Evolutionary conservation across 2,329 filamentous ascomycete species (phyloP).

Genomic region (Fusarium torulosum): DNA sequence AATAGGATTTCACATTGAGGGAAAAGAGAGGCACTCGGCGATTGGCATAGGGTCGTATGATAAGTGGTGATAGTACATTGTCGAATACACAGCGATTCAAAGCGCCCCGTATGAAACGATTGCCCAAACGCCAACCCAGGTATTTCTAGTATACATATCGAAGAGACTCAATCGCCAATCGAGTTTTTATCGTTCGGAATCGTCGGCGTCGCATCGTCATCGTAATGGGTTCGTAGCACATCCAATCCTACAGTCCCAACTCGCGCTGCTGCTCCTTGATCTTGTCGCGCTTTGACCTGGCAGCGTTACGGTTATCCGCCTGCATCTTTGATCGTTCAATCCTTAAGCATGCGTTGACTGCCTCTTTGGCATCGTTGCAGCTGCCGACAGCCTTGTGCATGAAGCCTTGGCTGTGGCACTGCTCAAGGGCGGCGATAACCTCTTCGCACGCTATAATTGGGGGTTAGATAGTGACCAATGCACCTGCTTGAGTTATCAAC

Average conservation of each 20-base stretch:
- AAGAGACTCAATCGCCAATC: not conserved
- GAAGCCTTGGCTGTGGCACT: slow-evolving; percentile 94
- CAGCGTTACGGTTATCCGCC: slow-evolving; percentile 77
- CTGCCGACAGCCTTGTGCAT: slow-evolving; percentile 90
- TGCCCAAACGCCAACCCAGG: slow-evolving; percentile 27
- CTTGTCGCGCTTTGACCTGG: slow-evolving; percentile 75
- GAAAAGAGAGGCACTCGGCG: not conserved
- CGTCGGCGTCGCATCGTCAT: slow-evolving; percentile 10
- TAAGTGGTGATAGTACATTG: slow-evolving; percentile 24
- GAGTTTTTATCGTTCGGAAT: not conserved
- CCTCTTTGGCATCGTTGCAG: slow-evolving; percentile 87
- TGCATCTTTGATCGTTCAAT: slow-evolving; percentile 84
- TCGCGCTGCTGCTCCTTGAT: slow-evolving; percentile 79
- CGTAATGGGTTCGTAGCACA: not conserved
- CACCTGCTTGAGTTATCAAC: not conserved
- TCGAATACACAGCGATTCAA: slow-evolving; percentile 19
- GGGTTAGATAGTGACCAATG: slow-evolving; percentile 31
- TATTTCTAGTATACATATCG: slow-evolving; percentile 31
- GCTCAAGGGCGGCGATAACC: slow-evolving; percentile 91
- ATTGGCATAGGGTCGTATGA: not conserved
- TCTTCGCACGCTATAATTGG: slow-evolving; percentile 84
- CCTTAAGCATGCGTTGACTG: slow-evolving; percentile 87
- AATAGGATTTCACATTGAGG: not conserved
- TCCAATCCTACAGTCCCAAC: slow-evolving; percentile 52
- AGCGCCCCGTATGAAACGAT: slow-evolving; percentile 15